Evolutionary conservation across 2,329 filamentous ascomycete genomes (phyloP), one percentile per base, ranked within the genome.

Genomic region (Xylariaceae sp.): DNA sequence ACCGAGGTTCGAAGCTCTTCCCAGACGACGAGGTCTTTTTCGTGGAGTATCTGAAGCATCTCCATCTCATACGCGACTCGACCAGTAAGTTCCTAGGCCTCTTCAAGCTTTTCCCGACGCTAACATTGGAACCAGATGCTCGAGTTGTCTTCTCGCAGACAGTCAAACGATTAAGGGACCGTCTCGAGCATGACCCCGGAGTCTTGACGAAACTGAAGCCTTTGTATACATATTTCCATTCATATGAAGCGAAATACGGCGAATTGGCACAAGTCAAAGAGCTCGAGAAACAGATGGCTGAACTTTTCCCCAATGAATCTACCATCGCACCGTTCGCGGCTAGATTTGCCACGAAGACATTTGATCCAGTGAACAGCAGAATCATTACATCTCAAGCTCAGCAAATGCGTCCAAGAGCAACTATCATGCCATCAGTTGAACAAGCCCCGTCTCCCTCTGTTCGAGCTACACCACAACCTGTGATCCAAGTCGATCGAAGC

Each of bases 81-180:
- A 96, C 90, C 31, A 96, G 89, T 95, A 78, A 78, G 88, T 31
- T 47, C 27, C 47, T 14, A 19, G 14, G 44, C 48, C 39, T 18
- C 14, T 11, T 12, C 7, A 14, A 22, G 14, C 17, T 42, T 64
- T 51, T 12, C 12, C 47, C 39, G 44, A 7, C 22, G 44, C 11
- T 53, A 63, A 54, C 63, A 49, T 41, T 42, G 61, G 43, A 27
- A 32, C 32, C 59, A 91, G 90, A 99, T 77, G 94, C 94, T 32
- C 83, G 94, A 57, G 91, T 94, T 10, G 90, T 96, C 2, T 99
- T 99, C 62, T 94, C 97, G 67, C 96, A 91, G 14, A 90, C 91
- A 14, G 89, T 96, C 52, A 89, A 87, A 63, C 86, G 86, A 54
- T 79, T 97, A 39, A 81, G 87, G 7, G 79, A 86, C 19, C 94